phyloP scores from a whole-genome alignment of 257 asterid species.

The Linderniella brevidens region DNA sequence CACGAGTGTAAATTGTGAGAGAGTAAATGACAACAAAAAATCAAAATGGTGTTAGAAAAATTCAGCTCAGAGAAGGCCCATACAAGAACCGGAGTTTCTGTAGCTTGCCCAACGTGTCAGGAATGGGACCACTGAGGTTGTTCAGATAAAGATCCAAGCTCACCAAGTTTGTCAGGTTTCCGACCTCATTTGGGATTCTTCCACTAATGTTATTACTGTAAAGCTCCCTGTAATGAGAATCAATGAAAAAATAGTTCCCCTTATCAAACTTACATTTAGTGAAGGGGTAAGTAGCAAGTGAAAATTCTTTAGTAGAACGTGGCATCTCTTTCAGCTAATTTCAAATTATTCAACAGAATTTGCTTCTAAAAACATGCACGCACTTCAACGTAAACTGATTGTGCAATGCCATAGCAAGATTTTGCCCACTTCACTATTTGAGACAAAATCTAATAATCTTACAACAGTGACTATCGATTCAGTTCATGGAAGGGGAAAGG shows the following conservation, averaged over 20 bases:
- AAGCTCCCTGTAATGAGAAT: slow-evolving; percentile 2
- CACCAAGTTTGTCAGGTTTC: slow-evolving; percentile 83
- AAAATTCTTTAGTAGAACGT: too few relatives aligned
- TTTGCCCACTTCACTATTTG: too few relatives aligned
- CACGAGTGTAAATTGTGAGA: slow-evolving; percentile 4
- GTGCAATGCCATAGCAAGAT: too few relatives aligned
- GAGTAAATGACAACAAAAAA: too few relatives aligned
- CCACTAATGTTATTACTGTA: slow-evolving; percentile 54
- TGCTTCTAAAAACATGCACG: neutral
- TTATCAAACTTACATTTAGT: too few relatives aligned
- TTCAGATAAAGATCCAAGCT: slow-evolving; percentile 97
- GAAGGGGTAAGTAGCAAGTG: too few relatives aligned
- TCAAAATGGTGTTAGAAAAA: neutral
- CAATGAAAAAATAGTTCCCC: too few relatives aligned
- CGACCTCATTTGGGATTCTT: slow-evolving; percentile 68
- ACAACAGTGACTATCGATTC: too few relatives aligned
- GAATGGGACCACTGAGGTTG: slow-evolving; percentile 57
- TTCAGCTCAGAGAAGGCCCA: slow-evolving; percentile 13
- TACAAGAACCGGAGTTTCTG: slow-evolving; percentile 79
- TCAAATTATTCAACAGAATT: too few relatives aligned
- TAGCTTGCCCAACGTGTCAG: slow-evolving; percentile 57
- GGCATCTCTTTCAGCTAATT: too few relatives aligned
- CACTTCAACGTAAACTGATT: neutral
- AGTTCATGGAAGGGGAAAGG: neutral
- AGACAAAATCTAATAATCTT: too few relatives aligned